These are phyloP conservation scores for Tetrahymena elliotti DNA, from an alignment of 73 alveolate species.

Conservation along the genomic window DNA sequence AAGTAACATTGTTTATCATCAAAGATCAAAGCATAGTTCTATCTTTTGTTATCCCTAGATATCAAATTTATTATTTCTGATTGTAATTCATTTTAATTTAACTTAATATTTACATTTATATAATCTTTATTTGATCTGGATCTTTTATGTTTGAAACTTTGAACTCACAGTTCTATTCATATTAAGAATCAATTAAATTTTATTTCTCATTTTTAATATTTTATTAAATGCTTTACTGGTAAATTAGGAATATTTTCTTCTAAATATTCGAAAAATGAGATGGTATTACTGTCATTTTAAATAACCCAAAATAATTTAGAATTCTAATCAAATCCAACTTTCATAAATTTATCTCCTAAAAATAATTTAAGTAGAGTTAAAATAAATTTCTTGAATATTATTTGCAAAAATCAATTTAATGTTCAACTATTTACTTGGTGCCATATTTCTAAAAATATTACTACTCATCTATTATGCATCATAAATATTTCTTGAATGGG, in stretches of 20 bases:
- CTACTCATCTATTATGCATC: not conserved
- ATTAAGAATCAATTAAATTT: not conserved
- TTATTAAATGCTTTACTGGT: not conserved
- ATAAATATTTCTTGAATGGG: not conserved
- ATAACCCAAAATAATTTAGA: not conserved
- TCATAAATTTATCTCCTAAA: not conserved
- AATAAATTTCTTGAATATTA: not conserved
- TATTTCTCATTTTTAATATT: not conserved
- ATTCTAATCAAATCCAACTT: not conserved
- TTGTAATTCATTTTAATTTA: too few species aligned
- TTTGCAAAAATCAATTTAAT: not conserved
- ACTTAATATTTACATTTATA: not conserved
- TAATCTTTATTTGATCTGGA: not conserved
- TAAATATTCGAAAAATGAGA: not conserved
- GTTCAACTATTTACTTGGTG: not conserved
- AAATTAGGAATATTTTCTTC: not conserved
- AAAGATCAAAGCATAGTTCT: not conserved
- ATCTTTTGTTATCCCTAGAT: not conserved
- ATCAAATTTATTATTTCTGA: not conserved
- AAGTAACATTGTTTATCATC: not conserved
- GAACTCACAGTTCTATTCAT: not conserved
- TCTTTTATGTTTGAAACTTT: not conserved
- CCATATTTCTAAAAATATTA: not conserved
- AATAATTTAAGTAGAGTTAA: too few species aligned
- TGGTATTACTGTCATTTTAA: not conserved